phyloP scores from a whole-genome alignment of 257 asterid genomes.

The Linaria vulgaris region DNA sequence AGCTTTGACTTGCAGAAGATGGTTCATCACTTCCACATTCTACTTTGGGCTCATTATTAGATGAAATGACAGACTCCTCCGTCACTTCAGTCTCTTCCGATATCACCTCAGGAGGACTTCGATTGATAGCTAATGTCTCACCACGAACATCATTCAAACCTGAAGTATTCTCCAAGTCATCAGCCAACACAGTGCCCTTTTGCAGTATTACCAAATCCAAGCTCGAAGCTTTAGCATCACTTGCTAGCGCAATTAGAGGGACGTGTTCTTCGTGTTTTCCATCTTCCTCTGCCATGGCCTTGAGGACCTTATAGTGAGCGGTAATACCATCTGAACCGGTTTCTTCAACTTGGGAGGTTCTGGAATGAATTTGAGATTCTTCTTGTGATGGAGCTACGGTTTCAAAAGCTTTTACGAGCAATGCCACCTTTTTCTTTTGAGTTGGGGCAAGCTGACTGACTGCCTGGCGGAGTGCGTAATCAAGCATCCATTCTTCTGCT shows the following conservation, averaged over 20 bases:
- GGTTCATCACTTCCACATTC: slow-evolving; percentile 7
- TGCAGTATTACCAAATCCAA: slow-evolving; percentile 17
- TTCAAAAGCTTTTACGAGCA: slow-evolving; percentile 94
- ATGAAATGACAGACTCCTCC: neutral
- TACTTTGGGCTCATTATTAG: slow-evolving; percentile 3
- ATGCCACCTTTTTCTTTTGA: slow-evolving; percentile 75
- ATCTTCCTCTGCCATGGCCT: slow-evolving; percentile 12
- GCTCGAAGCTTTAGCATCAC: neutral
- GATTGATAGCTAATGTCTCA: too few relatives aligned
- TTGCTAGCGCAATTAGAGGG: neutral
- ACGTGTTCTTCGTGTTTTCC: neutral
- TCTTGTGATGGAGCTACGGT: slow-evolving; percentile 73
- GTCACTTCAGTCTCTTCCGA: neutral
- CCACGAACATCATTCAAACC: neutral
- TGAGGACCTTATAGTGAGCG: slow-evolving; percentile 9
- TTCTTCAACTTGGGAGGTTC: slow-evolving; percentile 34
- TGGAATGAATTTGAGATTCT: slow-evolving; percentile 36
- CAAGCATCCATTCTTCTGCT: slow-evolving; percentile 96
- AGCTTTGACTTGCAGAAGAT: slow-evolving; percentile 11
- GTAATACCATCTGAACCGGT: neutral
- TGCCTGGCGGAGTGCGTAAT: slow-evolving; percentile 90
- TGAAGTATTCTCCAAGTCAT: neutral
- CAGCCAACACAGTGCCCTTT: neutral
- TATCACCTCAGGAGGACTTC: neutral
- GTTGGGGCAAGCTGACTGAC: slow-evolving; percentile 87